phyloP scores from a whole-genome alignment of 345 rosid genomes.

The Eucalyptus decipiens region DNA sequence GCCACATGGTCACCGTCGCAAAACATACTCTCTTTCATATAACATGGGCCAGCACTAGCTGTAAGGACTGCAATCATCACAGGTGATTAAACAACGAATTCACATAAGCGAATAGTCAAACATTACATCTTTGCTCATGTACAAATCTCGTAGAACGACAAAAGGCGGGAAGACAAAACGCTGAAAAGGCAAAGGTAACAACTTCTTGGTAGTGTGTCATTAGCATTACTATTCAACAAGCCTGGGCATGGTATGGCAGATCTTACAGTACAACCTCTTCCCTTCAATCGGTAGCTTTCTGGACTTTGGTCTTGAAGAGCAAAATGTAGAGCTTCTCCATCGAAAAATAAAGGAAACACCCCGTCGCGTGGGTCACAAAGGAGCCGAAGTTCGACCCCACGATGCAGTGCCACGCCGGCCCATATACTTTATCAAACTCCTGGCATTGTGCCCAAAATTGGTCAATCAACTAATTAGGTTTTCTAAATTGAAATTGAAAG shows the following conservation, averaged over 20 bases:
- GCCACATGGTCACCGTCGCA: not conserved
- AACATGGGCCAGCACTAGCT: not conserved
- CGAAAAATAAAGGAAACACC: constrained; percentile 76
- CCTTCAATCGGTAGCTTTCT: constrained; percentile 10
- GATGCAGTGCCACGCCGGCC: constrained; percentile 96
- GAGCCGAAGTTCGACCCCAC: constrained; percentile 87
- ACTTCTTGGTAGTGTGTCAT: not conserved
- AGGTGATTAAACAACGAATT: not conserved
- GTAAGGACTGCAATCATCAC: not conserved
- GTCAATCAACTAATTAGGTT: not conserved
- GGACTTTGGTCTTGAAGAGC: constrained; percentile 67
- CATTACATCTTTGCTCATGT: not conserved
- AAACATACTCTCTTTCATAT: not conserved
- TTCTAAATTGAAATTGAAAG: not conserved
- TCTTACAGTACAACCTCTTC: not conserved
- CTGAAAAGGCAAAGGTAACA: not conserved
- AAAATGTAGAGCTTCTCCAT: constrained; percentile 65
- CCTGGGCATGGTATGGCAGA: not conserved
- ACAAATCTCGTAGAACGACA: not conserved
- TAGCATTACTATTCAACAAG: not conserved
- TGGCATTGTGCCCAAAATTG: constrained; percentile 5
- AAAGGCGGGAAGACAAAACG: not conserved
- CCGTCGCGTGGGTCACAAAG: constrained; percentile 72
- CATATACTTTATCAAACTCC: constrained; percentile 87
- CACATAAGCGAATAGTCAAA: not conserved